phyloP scores from a whole-genome alignment of 139 green algal species.

The Chlorella vulgaris region DNA sequence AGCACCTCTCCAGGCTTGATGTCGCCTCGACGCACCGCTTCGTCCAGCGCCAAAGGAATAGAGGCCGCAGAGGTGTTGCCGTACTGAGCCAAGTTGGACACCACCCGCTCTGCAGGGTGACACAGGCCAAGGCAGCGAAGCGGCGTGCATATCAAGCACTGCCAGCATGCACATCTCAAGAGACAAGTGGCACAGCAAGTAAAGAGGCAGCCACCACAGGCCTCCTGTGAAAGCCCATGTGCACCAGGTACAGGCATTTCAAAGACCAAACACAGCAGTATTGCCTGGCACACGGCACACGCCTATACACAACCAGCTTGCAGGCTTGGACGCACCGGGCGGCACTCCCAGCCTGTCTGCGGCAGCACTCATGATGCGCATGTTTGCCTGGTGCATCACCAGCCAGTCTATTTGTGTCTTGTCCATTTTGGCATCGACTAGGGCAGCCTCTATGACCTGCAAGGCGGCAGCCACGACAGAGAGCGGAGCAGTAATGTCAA shows the following conservation, averaged over 20 bases:
- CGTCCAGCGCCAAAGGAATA: conserved; percentile 95
- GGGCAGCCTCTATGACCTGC: conserved; percentile 78
- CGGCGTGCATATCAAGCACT: too few species aligned
- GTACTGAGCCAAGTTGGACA: conserved; percentile 90
- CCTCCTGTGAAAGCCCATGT: background rate
- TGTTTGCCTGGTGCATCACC: conserved; percentile 97
- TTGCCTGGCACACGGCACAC: too few species aligned
- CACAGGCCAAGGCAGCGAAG: background rate
- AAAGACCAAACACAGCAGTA: too few species aligned
- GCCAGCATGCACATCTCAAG: too few species aligned
- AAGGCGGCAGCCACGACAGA: background rate
- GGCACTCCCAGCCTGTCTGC: conserved; percentile 82
- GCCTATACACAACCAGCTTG: too few species aligned
- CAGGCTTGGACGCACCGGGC: conserved; percentile 5
- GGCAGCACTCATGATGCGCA: conserved; percentile 93
- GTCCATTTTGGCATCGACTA: conserved; percentile 73
- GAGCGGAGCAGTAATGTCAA: background rate
- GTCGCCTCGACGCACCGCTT: conserved; percentile 83
- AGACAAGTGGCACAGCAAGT: too few species aligned
- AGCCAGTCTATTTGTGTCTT: conserved; percentile 88
- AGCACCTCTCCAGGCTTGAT: conserved; percentile 78
- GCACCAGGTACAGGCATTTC: background rate
- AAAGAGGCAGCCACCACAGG: background rate
- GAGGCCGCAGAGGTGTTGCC: conserved; percentile 97
- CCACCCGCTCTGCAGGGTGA: conserved; percentile 60